Conservation (phyloP, 441 rosid genomes). For the Pelargonium fulgidum region DNA sequence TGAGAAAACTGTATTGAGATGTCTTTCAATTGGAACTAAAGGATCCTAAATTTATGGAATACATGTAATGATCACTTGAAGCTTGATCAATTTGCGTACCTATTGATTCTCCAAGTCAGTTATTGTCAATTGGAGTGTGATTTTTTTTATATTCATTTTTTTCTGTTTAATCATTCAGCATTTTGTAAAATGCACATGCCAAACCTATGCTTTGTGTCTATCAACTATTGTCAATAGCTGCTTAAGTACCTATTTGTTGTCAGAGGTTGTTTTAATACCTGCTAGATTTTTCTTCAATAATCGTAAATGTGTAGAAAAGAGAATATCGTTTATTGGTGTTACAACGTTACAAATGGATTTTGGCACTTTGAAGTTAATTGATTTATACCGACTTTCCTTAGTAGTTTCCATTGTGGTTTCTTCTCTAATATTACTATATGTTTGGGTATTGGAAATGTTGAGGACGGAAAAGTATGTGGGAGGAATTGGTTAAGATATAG, state of each 20-base stretch:
- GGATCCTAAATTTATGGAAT: no score
- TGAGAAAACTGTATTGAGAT: not conserved
- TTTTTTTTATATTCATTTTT: not conserved
- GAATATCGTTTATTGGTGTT: not conserved
- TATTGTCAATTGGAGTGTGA: not conserved
- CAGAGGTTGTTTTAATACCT: not conserved
- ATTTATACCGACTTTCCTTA: not conserved
- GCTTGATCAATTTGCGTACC: no score
- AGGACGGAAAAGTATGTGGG: not conserved
- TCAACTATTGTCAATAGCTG: no score
- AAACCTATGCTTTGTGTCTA: not conserved
- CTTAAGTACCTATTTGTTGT: no score
- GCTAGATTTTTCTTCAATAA: not conserved
- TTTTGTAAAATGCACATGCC: not conserved
- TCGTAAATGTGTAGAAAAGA: not conserved
- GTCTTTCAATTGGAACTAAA: not conserved
- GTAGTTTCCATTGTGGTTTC: no score
- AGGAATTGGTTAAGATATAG: not conserved
- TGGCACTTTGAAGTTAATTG: not conserved
- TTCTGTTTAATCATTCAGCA: not conserved
- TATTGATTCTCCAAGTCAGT: no score
- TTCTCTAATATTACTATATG: no score
- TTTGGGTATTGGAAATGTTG: no score
- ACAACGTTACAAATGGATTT: not conserved
- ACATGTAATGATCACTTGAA: no score